Evolutionary conservation across 1,284 basidiomycete genomes (phyloP).

Genomic region (Salmacisia buchloeana): DNA sequence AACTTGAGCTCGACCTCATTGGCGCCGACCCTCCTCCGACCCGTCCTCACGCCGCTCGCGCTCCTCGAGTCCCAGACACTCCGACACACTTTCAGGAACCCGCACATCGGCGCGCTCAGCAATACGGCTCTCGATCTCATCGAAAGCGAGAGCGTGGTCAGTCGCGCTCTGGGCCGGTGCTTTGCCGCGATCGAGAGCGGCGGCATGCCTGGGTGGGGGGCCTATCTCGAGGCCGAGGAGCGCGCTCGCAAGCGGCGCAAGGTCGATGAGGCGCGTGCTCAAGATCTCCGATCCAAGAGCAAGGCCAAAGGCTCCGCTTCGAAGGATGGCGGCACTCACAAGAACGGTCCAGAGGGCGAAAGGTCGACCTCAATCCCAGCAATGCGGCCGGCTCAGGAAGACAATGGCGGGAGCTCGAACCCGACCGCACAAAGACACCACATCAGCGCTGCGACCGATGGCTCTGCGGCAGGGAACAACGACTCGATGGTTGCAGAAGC

Average conservation of each 20-base stretch:
- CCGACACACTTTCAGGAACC: conserved; percentile 46
- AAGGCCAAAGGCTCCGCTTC: not conserved
- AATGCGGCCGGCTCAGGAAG: too few species aligned
- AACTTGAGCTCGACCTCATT: conserved; percentile 37
- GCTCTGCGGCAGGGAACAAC: not conserved
- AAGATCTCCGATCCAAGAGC: not conserved
- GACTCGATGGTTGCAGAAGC: not conserved
- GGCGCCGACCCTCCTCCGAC: conserved; percentile 44
- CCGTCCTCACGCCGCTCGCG: conserved; percentile 37
- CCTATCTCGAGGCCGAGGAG: not conserved
- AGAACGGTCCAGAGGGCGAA: too few species aligned
- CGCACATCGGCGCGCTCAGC: conserved; percentile 44
- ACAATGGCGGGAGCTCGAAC: too few species aligned
- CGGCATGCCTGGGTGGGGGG: conserved; percentile 1
- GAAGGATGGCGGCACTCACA: too few species aligned
- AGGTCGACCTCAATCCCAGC: too few species aligned
- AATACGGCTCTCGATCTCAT: conserved; percentile 48
- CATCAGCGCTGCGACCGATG: not conserved
- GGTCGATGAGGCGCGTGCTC: not conserved
- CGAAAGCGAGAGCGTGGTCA: conserved; percentile 45
- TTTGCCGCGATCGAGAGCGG: conserved; percentile 38
- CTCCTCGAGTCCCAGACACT: conserved; percentile 44
- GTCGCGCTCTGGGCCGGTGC: conserved; percentile 40
- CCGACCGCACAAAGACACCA: too few species aligned
- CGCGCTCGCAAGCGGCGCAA: not conserved